phyloP scores from a whole-genome alignment of 2,329 filamentous ascomycete species.

The Ophiocordyceps polyrhachis-furcata region DNA sequence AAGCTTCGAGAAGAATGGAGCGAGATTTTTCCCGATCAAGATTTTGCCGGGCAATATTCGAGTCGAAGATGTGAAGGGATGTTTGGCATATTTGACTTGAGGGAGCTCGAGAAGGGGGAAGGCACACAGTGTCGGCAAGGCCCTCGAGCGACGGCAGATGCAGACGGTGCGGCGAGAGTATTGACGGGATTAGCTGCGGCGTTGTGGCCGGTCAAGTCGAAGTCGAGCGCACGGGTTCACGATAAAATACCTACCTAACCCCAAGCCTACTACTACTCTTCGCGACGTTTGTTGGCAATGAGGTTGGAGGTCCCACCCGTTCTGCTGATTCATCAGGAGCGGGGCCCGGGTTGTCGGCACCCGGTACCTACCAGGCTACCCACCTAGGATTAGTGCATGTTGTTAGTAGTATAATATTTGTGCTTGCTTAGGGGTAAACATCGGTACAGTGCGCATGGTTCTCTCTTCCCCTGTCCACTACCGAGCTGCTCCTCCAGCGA shows the following conservation, averaged over 20 bases:
- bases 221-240: neutral
- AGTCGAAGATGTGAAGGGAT: constrained; percentile 11
- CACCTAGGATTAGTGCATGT: too few relatives aligned
- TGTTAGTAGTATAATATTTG: too few relatives aligned
- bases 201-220: neutral
- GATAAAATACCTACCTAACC: too few relatives aligned
- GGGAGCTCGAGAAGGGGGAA: neutral
- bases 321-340: neutral
- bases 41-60: constrained; percentile 13
- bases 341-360: neutral
- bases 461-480: neutral
- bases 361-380: too few relatives aligned
- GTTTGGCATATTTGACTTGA: constrained; percentile 13
- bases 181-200: neutral
- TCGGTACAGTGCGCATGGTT: neutral
- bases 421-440: too few relatives aligned
- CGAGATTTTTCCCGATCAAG: constrained; percentile 7
- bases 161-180: neutral
- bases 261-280: neutral
- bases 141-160: neutral
- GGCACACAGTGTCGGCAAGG: neutral
- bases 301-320: neutral
- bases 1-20: neutral
- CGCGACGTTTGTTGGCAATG: neutral
- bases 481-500: neutral